phyloP scores from a whole-genome alignment of 805 yeast species.

The Hanseniaspora jakobsenii region DNA sequence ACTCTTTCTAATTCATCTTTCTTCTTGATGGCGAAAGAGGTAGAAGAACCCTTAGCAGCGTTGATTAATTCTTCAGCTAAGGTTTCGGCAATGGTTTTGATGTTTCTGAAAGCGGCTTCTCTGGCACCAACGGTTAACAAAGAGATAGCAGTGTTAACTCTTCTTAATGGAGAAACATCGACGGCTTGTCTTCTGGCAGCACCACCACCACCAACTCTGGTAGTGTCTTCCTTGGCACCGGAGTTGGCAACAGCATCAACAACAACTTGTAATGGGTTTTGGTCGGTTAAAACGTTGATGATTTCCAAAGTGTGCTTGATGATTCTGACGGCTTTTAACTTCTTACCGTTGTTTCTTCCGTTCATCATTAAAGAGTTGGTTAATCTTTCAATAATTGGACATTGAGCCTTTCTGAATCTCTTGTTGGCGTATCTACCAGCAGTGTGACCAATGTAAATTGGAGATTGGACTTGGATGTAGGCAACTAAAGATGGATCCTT shows the following conservation, averaged over 20 bases:
- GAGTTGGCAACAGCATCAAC: slow-evolving; percentile 99
- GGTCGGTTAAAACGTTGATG: slow-evolving; percentile 93
- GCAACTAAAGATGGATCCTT: slow-evolving; percentile 97
- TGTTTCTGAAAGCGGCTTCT: slow-evolving; percentile 99
- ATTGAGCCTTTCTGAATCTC: slow-evolving; percentile 99
- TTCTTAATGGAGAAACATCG: slow-evolving; percentile 99
- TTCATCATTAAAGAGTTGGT: slow-evolving; percentile 99
- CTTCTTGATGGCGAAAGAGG: slow-evolving; percentile 99
- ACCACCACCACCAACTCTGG: slow-evolving; percentile 99
- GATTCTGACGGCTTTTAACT: slow-evolving; percentile 99
- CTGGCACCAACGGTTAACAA: slow-evolving; percentile 98
- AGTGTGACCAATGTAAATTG: slow-evolving; percentile 96
- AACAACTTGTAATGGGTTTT: slow-evolving; percentile 97
- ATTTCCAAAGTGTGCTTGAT: slow-evolving; percentile 98
- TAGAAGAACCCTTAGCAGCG: slow-evolving; percentile 99
- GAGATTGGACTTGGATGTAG: slow-evolving; percentile 95
- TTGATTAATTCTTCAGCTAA: slow-evolving; percentile 99
- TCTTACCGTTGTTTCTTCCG: slow-evolving; percentile 99
- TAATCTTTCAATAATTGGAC: slow-evolving; percentile 98
- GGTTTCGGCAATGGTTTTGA: slow-evolving; percentile 99
- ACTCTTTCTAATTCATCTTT: slow-evolving; percentile 99
- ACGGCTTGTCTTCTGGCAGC: slow-evolving; percentile 99
- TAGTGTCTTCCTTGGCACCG: slow-evolving; percentile 99
- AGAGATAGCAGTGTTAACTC: slow-evolving; percentile 99
- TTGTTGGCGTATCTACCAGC: slow-evolving; percentile 99